Percentiles rank a stretch among this genome's conserved stretches.
Conservation (phyloP, 805 yeast species). For the Kuraishia cidri region DNA sequence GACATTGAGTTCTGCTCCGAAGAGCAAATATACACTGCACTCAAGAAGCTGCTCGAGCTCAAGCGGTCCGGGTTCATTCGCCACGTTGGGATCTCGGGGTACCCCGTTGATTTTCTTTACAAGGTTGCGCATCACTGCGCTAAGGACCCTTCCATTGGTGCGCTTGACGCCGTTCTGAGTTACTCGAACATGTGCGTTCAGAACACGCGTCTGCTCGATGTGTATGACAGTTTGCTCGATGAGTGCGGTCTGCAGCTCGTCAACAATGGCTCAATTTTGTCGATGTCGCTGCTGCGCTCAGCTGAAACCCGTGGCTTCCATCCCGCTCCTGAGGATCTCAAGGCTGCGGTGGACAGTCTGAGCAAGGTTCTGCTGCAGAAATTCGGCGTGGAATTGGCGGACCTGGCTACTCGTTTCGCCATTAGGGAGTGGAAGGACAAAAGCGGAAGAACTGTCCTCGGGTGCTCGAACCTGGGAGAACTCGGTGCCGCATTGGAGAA, state of each 20-base stretch:
- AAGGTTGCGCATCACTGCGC: slow-evolving; percentile 34
- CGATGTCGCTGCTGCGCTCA: slow-evolving; percentile 78
- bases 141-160: slow-evolving; percentile 35
- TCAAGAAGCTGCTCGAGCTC: slow-evolving; percentile 47
- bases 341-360: slow-evolving; percentile 37
- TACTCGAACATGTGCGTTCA: slow-evolving; percentile 82
- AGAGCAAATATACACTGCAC: slow-evolving; percentile 48
- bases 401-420: slow-evolving; percentile 73
- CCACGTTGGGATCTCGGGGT: slow-evolving; percentile 78
- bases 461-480: slow-evolving; percentile 61
- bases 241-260: slow-evolving; percentile 50
- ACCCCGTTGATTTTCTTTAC: slow-evolving; percentile 66
- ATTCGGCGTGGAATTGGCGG: slow-evolving; percentile 62
- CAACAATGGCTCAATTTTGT: slow-evolving; percentile 78
- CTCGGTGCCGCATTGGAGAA: slow-evolving; percentile 52
- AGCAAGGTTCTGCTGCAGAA: slow-evolving; percentile 25
- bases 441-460: slow-evolving; percentile 63
- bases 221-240: slow-evolving; percentile 35
- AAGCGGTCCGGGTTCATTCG: slow-evolving; percentile 55
- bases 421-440: slow-evolving; percentile 43
- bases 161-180: slow-evolving; percentile 67
- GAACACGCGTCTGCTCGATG: slow-evolving; percentile 44
- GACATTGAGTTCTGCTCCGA: slow-evolving; percentile 76
- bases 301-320: slow-evolving; percentile 67
- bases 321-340: slow-evolving; percentile 61